Percentiles rank a stretch among this genome's conserved stretches.
Conservation (phyloP, 192 early-diverging fungal species). For the Podila clonocystis region DNA sequence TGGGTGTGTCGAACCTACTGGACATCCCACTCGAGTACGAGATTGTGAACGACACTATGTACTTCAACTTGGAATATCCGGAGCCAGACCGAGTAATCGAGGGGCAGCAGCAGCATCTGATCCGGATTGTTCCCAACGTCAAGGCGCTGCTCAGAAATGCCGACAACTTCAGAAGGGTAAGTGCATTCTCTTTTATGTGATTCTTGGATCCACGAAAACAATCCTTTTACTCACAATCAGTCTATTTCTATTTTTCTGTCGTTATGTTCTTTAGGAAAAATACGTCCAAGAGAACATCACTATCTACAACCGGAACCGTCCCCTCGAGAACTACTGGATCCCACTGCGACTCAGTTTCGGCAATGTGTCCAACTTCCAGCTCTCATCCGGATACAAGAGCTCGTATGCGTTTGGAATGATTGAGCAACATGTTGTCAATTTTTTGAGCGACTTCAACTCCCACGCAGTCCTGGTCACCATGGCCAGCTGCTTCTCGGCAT, state of each 20-base stretch:
- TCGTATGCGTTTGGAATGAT: constrained; percentile 68
- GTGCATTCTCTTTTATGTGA: background rate
- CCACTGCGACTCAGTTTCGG: constrained; percentile 75
- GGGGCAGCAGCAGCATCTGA: constrained; percentile 39
- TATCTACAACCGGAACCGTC: constrained; percentile 74
- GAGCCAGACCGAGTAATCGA: constrained; percentile 47
- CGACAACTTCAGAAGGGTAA: constrained; percentile 70
- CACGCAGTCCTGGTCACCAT: constrained; percentile 43
- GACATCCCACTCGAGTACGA: constrained; percentile 67
- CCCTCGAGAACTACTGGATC: constrained; percentile 74
- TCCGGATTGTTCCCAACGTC: constrained; percentile 63
- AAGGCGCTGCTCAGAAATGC: constrained; percentile 66
- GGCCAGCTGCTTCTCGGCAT: constrained; percentile 30
- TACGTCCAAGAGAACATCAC: constrained; percentile 80
- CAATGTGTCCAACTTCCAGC: constrained; percentile 72
- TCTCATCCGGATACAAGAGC: constrained; percentile 71
- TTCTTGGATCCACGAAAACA: too few species aligned
- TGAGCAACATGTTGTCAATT: constrained; percentile 69
- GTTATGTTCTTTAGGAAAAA: constrained; percentile 64
- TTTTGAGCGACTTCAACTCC: constrained; percentile 69
- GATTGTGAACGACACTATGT: constrained; percentile 78
- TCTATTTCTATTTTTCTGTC: background rate
- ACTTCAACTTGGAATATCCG: constrained; percentile 70
- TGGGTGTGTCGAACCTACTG: constrained; percentile 67
- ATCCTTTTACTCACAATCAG: background rate